Conservation (phyloP, 1,139 yeast genomes). For the Yamadazyma pseudoaaseri region DNA sequence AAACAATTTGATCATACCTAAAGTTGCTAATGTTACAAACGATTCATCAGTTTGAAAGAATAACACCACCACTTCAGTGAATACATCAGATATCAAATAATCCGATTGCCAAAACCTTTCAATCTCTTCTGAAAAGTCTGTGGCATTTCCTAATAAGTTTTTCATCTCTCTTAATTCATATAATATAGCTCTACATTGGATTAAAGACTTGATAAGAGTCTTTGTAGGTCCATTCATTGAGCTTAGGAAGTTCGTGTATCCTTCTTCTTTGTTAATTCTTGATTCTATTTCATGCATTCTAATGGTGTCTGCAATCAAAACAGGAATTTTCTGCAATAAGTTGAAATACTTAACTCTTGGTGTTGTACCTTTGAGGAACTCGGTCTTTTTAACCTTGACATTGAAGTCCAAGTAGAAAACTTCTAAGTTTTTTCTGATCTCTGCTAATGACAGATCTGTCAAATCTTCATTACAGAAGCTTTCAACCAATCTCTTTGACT, state of each 20-base stretch:
- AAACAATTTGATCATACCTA: conserved; percentile 30
- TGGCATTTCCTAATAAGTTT: conserved; percentile 13
- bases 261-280: conserved; percentile 39
- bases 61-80: conserved; percentile 37
- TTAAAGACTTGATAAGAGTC: conserved; percentile 35
- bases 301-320: conserved; percentile 53
- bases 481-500: conserved; percentile 11
- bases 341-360: conserved; percentile 20
- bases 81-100: conserved; percentile 27
- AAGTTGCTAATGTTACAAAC: conserved; percentile 28
- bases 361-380: conserved; percentile 15
- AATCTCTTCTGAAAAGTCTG: conserved; percentile 18
- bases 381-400: conserved; percentile 8
- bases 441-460: conserved; percentile 9
- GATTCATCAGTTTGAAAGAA: conserved; percentile 49
- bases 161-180: conserved; percentile 19
- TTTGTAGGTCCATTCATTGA: conserved; percentile 34
- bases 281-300: conserved; percentile 56
- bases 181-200: conserved; percentile 27
- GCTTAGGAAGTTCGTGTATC: conserved; percentile 33
- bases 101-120: conserved; percentile 27
- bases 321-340: conserved; percentile 21
- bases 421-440: conserved; percentile 11
- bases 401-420: conserved; percentile 14
- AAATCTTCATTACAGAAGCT: conserved; percentile 10